Conservation (phyloP, 2,329 filamentous ascomycete genomes). For the Mariannaea sp. region DNA sequence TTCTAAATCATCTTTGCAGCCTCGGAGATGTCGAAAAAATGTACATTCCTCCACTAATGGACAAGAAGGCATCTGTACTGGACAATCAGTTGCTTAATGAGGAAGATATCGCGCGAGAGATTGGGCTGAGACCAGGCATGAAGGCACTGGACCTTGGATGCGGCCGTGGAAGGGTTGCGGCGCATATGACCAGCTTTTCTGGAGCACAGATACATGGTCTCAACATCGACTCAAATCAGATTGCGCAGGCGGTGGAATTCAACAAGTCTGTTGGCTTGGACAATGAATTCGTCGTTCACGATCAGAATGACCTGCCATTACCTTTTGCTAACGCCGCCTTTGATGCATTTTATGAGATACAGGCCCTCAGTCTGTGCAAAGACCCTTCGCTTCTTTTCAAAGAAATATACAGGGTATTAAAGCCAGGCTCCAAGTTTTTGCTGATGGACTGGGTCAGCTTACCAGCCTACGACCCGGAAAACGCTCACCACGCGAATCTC, state of each 20-base stretch:
- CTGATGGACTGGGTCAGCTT: conserved; percentile 18
- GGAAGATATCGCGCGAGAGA: conserved; percentile 6
- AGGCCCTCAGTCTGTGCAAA: conserved; percentile 18
- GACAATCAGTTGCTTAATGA: conserved; percentile 18
- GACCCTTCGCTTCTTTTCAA: conserved; percentile 12
- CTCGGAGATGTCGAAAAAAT: conserved; percentile 19
- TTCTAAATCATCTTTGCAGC: conserved; percentile 17
- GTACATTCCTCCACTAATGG: conserved; percentile 18
- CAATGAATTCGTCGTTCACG: conserved; percentile 17
- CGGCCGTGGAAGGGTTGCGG: conserved; percentile 16
- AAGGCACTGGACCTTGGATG: conserved; percentile 13
- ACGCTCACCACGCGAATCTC: conserved; percentile 3
- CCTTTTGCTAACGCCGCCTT: conserved; percentile 1
- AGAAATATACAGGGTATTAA: conserved; percentile 11
- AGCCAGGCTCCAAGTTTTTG: conserved; percentile 11
- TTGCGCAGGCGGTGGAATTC: conserved; percentile 6
- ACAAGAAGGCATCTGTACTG: conserved; percentile 11
- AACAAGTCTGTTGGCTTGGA: conserved; percentile 1
- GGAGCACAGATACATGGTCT: conserved; percentile 8
- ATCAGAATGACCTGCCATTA: conserved; percentile 16
- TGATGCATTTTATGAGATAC: conserved; percentile 19
- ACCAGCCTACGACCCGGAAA: conserved; percentile 8
- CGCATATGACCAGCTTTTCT: conserved; percentile 14
- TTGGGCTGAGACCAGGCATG: conserved; percentile 8
- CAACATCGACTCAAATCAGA: conserved; percentile 17